Base-by-base conservation (phyloP, 495 filamentous ascomycete species). In the Hyaloscypha variabilis region DNA sequence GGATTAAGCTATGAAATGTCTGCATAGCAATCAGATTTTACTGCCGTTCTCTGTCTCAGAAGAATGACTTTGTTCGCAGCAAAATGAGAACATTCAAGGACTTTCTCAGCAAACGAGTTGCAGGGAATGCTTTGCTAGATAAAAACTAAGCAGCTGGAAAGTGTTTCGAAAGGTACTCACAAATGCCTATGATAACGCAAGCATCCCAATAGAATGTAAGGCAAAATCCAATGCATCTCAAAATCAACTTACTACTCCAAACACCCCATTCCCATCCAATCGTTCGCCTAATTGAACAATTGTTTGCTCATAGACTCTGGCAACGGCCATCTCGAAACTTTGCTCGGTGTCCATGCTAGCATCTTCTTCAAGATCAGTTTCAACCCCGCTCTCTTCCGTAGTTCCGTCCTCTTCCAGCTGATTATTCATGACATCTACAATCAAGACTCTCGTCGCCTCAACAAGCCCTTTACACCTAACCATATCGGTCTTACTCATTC, bases 391-490 rank as follows among this genome's bases (percentile, higher is more conserved):
- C 46, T 73, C 76, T 14, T 77, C 74, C 2, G 46, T 62, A 31
- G 75, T 60, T 76, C 59, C 74, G 6, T 49, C 55, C 11, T 6
- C 26, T 10, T 64, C 60, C 5, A 24, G 36, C 17, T 62, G 60
- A 30, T 59, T 80, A 49, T 75, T 80, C 81, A 91, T 83, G 36
- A 83, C 77, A 60, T 91, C 84, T 24, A 90, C 83, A 30, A 92
- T 84, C 23, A 85, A 68, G 28, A 94, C 79, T 34, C 90, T 60
- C 3, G 60, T 53, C 3, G 39, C 79, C 74, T 93, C 89, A 2
- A 91, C 90, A 25, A 94, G 72, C 68, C 90, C 88, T 73, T 88
- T 90, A 60, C 92, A 88, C 46, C 93, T 83, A 21, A 97, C 91
- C 80, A 92, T 95, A 72, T 96, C 91, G 0, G 90, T 92, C 58